These are phyloP conservation scores for Didymosphaeria variabile DNA, from an alignment of 2,329 filamentous ascomycete species.

Conservation along the genomic window DNA sequence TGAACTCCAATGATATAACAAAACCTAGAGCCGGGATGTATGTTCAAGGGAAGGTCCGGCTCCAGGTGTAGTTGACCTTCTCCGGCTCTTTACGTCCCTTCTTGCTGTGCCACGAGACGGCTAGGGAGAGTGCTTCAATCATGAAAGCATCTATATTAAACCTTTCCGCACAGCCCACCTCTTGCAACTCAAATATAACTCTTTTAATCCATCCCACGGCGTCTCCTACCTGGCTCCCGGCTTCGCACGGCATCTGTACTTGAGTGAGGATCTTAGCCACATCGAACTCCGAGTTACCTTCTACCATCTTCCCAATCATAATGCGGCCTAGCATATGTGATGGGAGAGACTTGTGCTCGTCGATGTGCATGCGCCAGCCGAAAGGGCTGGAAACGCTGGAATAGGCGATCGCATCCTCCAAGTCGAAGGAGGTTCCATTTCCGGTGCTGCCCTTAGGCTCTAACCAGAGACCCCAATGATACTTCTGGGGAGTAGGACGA, in stretches of 20 bases:
- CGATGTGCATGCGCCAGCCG: slow-evolving; percentile 25
- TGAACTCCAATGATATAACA: not conserved
- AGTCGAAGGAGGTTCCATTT: slow-evolving; percentile 24
- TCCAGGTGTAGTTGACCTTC: slow-evolving; percentile 32
- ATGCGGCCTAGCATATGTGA: slow-evolving; percentile 24
- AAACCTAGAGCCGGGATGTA: not conserved
- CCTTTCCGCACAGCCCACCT: slow-evolving; percentile 20
- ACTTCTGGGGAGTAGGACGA: slow-evolving; percentile 13
- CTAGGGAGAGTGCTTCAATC: slow-evolving; percentile 19
- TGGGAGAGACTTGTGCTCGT: slow-evolving; percentile 18
- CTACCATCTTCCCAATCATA: slow-evolving; percentile 28
- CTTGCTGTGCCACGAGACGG: slow-evolving; percentile 18
- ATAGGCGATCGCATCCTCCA: slow-evolving; percentile 20
- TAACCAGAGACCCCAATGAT: slow-evolving; percentile 30
- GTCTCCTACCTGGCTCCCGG: slow-evolving; percentile 16
- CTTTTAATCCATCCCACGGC: slow-evolving; percentile 22
- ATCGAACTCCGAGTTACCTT: slow-evolving; percentile 15
- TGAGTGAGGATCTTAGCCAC: slow-evolving; percentile 17
- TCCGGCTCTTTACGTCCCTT: slow-evolving; percentile 9
- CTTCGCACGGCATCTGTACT: slow-evolving; percentile 23
- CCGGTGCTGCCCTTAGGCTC: slow-evolving; percentile 25
- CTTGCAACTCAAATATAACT: slow-evolving; percentile 24
- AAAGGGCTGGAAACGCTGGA: slow-evolving; percentile 21
- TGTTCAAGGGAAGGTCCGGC: slow-evolving; percentile 27
- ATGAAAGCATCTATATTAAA: slow-evolving; percentile 27